These are phyloP conservation scores for Pichia cabralensis DNA, from an alignment of 805 yeast species.

Conservation along the genomic window DNA sequence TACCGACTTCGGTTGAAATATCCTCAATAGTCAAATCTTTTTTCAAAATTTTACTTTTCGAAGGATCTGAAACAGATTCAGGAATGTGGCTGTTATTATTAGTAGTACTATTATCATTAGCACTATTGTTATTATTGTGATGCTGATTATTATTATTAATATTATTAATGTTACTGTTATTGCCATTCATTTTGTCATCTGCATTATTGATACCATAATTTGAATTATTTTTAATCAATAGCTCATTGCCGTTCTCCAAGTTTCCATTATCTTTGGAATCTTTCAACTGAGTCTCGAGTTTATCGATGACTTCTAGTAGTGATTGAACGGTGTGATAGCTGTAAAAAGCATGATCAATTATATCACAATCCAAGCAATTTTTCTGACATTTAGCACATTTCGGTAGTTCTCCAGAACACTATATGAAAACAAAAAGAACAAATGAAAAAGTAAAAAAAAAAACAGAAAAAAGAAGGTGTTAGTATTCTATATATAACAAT, in stretches of 20 bases:
- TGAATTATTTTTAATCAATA: too few species aligned
- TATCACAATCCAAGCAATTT: constrained; percentile 13
- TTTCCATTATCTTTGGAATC: not conserved
- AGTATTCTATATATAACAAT: too few species aligned
- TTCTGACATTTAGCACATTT: constrained; percentile 14
- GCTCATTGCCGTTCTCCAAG: too few species aligned
- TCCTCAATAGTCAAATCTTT: constrained; percentile 13
- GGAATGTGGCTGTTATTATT: not conserved
- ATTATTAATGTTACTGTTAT: too few species aligned
- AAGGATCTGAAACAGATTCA: not conserved
- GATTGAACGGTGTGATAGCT: constrained; percentile 15
- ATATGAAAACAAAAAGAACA: not conserved
- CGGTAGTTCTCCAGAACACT: constrained; percentile 20
- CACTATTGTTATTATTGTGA: not conserved
- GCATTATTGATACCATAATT: too few species aligned
- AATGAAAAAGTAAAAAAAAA: not conserved
- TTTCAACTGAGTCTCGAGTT: constrained; percentile 11
- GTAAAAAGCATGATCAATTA: constrained; percentile 15
- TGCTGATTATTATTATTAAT: not conserved
- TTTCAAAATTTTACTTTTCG: not conserved
- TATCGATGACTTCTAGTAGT: constrained; percentile 8
- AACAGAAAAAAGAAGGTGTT: not conserved
- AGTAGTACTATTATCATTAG: not conserved
- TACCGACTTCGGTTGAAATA: constrained; percentile 19
- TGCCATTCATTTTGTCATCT: too few species aligned